Conservation (phyloP, 2,329 filamentous ascomycete species). For the Orbilia oligospora region DNA sequence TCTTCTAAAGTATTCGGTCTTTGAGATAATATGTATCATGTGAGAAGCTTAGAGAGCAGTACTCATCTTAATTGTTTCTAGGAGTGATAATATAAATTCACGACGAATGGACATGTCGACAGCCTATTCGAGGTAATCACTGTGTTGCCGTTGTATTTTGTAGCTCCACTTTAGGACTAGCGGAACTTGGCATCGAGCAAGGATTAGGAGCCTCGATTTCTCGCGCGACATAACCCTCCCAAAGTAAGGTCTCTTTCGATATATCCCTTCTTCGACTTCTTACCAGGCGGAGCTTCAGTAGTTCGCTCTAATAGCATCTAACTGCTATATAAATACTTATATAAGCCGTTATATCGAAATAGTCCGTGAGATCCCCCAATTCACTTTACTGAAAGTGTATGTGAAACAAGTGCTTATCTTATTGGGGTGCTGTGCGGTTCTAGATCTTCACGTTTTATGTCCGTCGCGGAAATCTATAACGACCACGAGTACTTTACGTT, state of each 20-base stretch:
- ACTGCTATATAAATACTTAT: neutral
- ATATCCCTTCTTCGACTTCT: neutral
- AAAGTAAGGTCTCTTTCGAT: neutral
- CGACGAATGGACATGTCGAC: too few relatives aligned
- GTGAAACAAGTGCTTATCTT: neutral
- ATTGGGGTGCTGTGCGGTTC: neutral
- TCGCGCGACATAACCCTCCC: neutral
- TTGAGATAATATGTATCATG: too few relatives aligned
- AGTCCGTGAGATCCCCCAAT: neutral
- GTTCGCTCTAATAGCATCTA: too few relatives aligned
- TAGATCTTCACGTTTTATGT: neutral
- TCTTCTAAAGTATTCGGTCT: too few relatives aligned
- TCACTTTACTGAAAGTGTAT: neutral
- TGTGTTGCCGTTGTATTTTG: neutral
- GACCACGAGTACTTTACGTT: neutral
- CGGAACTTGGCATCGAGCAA: neutral
- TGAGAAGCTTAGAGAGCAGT: too few relatives aligned
- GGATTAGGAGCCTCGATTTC: constrained; percentile 1
- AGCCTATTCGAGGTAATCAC: too few relatives aligned
- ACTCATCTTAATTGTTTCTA: too few relatives aligned
- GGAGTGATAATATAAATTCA: too few relatives aligned
- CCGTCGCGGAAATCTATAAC: neutral
- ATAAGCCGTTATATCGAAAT: neutral
- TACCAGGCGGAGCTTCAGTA: neutral
- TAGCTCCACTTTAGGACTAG: constrained; percentile 1